phyloP scores from a whole-genome alignment of 139 green algal species.

The Tetradesmus lagerheimii region DNA sequence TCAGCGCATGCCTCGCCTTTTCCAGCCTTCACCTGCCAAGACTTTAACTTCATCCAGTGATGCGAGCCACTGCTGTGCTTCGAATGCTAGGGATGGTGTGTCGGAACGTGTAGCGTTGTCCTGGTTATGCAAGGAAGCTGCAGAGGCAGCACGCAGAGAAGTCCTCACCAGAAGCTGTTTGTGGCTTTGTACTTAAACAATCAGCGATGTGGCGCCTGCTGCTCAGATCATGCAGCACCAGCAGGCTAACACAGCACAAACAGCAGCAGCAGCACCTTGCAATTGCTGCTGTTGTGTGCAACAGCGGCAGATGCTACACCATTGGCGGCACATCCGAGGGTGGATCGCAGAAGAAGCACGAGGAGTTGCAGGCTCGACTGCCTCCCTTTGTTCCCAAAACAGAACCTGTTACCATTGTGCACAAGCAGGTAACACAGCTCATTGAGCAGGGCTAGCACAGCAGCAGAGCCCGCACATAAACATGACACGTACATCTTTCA shows the following conservation, averaged over 20 bases:
- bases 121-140: not conserved
- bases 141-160: not conserved
- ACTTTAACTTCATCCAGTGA: too few species aligned
- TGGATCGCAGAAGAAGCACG: slow-evolving; percentile 24
- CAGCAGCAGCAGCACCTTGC: slow-evolving; percentile 19
- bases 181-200: too few species aligned
- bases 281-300: not conserved
- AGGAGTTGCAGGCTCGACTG: slow-evolving; percentile 29
- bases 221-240: not conserved
- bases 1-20: not conserved
- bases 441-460: not conserved
- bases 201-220: not conserved
- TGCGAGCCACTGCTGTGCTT: not conserved
- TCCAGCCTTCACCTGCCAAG: not conserved
- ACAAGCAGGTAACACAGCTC: slow-evolving; percentile 12
- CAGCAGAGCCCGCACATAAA: too few species aligned
- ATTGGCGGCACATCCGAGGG: slow-evolving; percentile 17
- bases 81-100: not conserved
- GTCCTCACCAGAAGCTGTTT: not conserved
- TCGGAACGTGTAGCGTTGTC: not conserved
- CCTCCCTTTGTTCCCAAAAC: not conserved
- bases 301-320: slow-evolving; percentile 21
- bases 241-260: not conserved
- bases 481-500: too few species aligned
- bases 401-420: slow-evolving; percentile 23